These are phyloP conservation scores for Apiotrichum akiyoshidainum DNA, from an alignment of 1,284 basidiomycete species.

Conservation along the genomic window DNA sequence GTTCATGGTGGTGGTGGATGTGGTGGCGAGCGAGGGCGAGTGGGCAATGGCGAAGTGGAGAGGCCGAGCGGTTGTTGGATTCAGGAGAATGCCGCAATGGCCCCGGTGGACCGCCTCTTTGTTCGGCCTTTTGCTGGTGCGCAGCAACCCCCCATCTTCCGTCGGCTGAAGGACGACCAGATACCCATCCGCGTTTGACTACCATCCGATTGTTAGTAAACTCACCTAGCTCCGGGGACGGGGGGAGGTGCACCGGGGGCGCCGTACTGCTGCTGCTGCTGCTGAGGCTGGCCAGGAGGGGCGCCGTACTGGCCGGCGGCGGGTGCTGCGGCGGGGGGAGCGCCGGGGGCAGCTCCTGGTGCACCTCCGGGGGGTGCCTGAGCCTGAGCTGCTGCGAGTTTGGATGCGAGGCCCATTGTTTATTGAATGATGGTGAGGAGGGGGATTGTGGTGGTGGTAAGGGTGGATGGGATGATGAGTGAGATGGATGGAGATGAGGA, in stretches of 20 bases:
- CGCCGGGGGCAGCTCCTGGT: conserved; percentile 13
- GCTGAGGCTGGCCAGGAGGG: background rate
- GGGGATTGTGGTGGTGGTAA: conserved; percentile 11
- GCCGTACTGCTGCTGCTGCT: conserved; percentile 1
- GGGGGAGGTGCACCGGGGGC: conserved; percentile 1
- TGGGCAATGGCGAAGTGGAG: background rate
- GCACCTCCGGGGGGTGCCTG: background rate
- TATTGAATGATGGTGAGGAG: background rate
- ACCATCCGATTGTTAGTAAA: background rate
- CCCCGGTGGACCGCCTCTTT: too few species aligned
- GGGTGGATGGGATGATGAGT: conserved; percentile 7
- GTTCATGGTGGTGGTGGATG: background rate
- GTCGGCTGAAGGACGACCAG: too few species aligned
- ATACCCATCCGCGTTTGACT: too few species aligned
- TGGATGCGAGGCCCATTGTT: conserved; percentile 23
- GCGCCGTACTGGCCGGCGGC: conserved; percentile 13
- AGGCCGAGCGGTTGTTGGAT: background rate
- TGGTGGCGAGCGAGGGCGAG: background rate
- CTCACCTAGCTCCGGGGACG: conserved; percentile 5
- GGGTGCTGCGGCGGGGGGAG: conserved; percentile 21
- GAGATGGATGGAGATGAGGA: background rate
- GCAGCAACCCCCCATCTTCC: too few species aligned
- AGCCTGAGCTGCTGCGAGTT: conserved; percentile 18
- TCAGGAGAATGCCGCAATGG: background rate
- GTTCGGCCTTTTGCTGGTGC: too few species aligned